Percentiles rank a stretch among this genome's conserved stretches.
Conservation (phyloP, 495 filamentous ascomycete species). For the Penicillium lividum region DNA sequence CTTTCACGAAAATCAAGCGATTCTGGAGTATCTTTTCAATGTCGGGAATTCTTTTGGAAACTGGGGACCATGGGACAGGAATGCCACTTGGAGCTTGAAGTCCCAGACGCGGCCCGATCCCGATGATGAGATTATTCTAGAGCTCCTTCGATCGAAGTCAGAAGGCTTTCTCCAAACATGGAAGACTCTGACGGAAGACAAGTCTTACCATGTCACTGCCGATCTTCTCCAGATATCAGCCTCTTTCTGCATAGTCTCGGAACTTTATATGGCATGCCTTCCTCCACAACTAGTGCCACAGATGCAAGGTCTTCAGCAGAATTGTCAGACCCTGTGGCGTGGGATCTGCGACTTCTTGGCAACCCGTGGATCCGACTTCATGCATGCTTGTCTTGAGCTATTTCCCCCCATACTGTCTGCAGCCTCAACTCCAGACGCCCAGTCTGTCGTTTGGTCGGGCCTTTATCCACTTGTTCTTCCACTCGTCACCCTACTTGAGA, state of each 20-base stretch:
- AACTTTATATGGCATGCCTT: conserved; percentile 37
- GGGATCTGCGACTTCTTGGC: conserved; percentile 37
- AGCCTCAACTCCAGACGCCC: conserved; percentile 15
- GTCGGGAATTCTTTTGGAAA: conserved; percentile 24
- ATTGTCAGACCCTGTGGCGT: conserved; percentile 36
- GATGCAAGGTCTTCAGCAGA: conserved; percentile 32
- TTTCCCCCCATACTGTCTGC: conserved; percentile 35
- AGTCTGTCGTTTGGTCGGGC: conserved; percentile 19
- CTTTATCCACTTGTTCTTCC: conserved; percentile 32
- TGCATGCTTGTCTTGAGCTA: conserved; percentile 38
- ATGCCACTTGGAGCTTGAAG: conserved; percentile 24
- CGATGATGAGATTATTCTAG: conserved; percentile 46
- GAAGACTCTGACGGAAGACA: conserved; percentile 40
- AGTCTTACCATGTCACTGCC: conserved; percentile 44
- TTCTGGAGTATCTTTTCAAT: conserved; percentile 42
- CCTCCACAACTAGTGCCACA: conserved; percentile 31
- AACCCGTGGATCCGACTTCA: conserved; percentile 26
- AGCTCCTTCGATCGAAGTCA: conserved; percentile 47
- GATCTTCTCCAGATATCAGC: conserved; percentile 50
- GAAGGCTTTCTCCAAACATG: conserved; percentile 48
- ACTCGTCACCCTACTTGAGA: conserved; percentile 45
- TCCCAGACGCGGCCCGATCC: conserved; percentile 32
- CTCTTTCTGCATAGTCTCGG: conserved; percentile 43
- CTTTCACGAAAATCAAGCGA: conserved; percentile 32
- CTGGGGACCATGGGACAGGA: conserved; percentile 31